Conservation (phyloP, 768 basidiomycete genomes). For the Pleurotus pulmonarius region DNA sequence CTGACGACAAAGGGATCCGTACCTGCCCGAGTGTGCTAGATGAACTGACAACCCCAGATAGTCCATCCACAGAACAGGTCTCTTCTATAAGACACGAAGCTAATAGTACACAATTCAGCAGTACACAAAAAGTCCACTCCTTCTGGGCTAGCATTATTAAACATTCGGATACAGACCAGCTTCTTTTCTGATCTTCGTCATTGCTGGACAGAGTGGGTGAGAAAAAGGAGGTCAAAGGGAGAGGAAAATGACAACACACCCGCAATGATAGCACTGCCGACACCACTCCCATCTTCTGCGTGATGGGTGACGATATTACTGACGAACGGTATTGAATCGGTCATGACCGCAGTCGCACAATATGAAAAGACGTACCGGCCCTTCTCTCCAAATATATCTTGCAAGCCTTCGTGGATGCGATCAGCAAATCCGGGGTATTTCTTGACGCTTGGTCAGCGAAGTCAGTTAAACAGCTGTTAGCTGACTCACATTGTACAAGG, state of each 20-base stretch:
- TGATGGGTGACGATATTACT: slow-evolving; percentile 77
- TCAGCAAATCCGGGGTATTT: slow-evolving; percentile 98
- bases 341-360: not conserved
- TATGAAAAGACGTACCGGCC: slow-evolving; percentile 59
- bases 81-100: no score
- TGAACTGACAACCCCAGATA: no score
- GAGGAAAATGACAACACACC: slow-evolving; percentile 21
- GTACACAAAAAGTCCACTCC: not conserved
- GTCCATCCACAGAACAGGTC: not conserved
- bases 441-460: slow-evolving; percentile 36
- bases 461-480: not conserved
- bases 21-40: no score
- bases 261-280: slow-evolving; percentile 96
- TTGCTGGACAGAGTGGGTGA: slow-evolving; percentile 45
- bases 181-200: slow-evolving; percentile 83
- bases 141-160: slow-evolving; percentile 21
- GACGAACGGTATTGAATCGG: not conserved
- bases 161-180: slow-evolving; percentile 53
- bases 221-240: not conserved
- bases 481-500: slow-evolving; percentile 80
- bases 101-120: slow-evolving; percentile 1
- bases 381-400: slow-evolving; percentile 95
- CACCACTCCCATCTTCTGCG: slow-evolving; percentile 90
- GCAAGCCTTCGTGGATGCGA: slow-evolving; percentile 86
- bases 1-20: no score